These are phyloP conservation scores for Chaetomidium leptoderma DNA, from an alignment of 495 filamentous ascomycete genomes.

Conservation along the genomic window DNA sequence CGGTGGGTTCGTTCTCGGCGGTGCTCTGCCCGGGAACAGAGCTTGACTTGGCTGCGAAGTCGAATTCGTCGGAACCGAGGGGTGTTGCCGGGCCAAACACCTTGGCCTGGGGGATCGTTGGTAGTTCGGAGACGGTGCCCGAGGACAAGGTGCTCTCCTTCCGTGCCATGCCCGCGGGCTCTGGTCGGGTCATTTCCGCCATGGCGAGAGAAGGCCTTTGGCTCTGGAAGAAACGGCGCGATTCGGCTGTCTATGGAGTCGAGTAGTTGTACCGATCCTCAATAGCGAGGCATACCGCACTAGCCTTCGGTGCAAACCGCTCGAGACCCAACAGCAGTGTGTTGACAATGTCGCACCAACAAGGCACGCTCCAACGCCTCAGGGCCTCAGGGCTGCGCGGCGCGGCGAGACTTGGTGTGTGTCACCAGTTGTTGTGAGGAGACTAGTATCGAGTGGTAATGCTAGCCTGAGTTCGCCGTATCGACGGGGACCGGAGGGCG, in stretches of 20 bases:
- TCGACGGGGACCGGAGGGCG: background rate
- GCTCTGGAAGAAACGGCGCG: background rate
- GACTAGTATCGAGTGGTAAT: background rate
- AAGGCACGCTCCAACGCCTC: background rate
- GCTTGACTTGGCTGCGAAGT: slow-evolving; percentile 29
- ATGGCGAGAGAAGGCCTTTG: slow-evolving; percentile 24
- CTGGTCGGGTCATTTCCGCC: slow-evolving; percentile 23
- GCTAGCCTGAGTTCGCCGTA: background rate
- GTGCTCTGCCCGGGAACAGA: slow-evolving; percentile 13
- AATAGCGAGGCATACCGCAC: slow-evolving; percentile 24
- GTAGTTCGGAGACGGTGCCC: slow-evolving; percentile 27
- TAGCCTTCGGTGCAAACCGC: background rate
- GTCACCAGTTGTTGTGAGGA: background rate
- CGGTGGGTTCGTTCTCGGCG: slow-evolving; percentile 30
- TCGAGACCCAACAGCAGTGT: background rate
- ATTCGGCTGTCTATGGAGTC: no score
- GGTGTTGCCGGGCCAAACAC: slow-evolving; percentile 19
- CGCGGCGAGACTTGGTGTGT: background rate
- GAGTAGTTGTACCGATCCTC: slow-evolving; percentile 8
- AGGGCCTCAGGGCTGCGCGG: background rate
- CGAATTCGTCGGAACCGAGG: slow-evolving; percentile 30
- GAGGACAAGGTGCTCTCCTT: slow-evolving; percentile 27
- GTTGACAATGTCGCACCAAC: background rate
- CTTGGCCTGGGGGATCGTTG: slow-evolving; percentile 31
- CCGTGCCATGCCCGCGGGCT: slow-evolving; percentile 14